Evolutionary conservation across 495 filamentous ascomycete genomes (phyloP), one percentile per base, ranked within the genome.

Genomic region (Neurospora sp.): DNA sequence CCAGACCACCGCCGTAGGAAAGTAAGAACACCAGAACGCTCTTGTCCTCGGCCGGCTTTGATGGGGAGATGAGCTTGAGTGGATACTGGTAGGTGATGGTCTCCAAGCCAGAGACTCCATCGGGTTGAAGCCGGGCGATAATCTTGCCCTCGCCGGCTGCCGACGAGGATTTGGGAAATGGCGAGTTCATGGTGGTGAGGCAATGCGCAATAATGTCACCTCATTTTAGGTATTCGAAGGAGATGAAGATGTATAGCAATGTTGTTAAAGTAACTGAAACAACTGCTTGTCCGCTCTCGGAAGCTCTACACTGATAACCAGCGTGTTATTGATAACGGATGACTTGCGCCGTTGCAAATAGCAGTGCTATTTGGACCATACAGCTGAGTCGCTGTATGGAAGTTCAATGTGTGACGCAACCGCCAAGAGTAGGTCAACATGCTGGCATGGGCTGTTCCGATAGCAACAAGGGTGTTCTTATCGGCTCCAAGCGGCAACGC

Each of bases 1-100:
- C 91, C 16, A 99, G 89, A 4, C 96, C 96, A 62, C 96, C 96
- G 73, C 96, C 96, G 78, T 99, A 99, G 62, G 94, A 96, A 62
- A 99, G 90, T 73, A 97, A 87, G 81, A 97, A 98, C 16, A 90
- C 85, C 31, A 91, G 84, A 48, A 95, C 86, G 82, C 88, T 92
- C 81, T 81, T 83, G 44, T 86, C 85, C 5, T 86, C 84, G n/a
- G 81, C 78, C 1, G 84, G 80, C 9, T 83, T 81, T 39, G 85
- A 83, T 10, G 90, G 88, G 7, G 94, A 90, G 78, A 99, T 90
- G 41, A 99, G 90, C 80, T 99, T 99, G 41, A 99, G 88, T 11
- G 96, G 96, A 79, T 98, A 99, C 80, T 96, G 92, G 82, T 94
- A 98, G 42, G 89, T 90, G 73, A 97, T 87, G 31, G 86, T 88